These are phyloP conservation scores for Nematocida parisii DNA, from an alignment of 371 early-diverging fungal genomes.

Conservation along the genomic window DNA sequence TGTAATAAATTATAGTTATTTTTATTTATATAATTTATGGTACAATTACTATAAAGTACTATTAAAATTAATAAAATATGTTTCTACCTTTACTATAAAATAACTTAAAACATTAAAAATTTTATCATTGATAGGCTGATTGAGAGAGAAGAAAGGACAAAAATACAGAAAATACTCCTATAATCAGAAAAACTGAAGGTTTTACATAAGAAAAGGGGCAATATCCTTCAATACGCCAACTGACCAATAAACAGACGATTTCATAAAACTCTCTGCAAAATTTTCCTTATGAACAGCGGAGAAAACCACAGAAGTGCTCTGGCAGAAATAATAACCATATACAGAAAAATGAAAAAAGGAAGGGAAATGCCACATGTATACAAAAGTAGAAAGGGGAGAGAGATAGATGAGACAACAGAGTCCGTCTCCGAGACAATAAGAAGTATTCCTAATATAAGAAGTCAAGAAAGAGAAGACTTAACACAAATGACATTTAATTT, in stretches of 20 bases:
- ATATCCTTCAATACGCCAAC: neutral
- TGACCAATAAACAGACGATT: neutral
- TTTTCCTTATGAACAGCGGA: constrained; percentile 39
- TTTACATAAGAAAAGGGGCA: no score
- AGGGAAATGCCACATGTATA: constrained; percentile 60
- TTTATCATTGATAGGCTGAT: no score
- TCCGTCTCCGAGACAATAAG: constrained; percentile 17
- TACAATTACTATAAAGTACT: no score
- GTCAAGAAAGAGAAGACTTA: constrained; percentile 7
- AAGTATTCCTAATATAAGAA: constrained; percentile 34
- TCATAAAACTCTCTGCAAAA: constrained; percentile 20
- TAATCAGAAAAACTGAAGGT: no score
- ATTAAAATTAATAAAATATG: no score
- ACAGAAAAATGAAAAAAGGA: constrained; percentile 67
- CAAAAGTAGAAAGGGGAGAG: constrained; percentile 42
- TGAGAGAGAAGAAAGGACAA: no score
- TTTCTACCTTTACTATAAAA: no score
- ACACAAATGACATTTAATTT: constrained; percentile 54
- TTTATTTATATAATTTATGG: no score
- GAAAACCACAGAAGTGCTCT: constrained; percentile 52
- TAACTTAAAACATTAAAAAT: no score
- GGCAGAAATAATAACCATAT: constrained; percentile 66
- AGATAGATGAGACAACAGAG: constrained; percentile 25
- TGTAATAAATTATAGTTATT: no score
- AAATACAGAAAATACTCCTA: no score